Conservation (phyloP, 1,139 yeast species). For the Barnettozyma hawaiiensis region DNA sequence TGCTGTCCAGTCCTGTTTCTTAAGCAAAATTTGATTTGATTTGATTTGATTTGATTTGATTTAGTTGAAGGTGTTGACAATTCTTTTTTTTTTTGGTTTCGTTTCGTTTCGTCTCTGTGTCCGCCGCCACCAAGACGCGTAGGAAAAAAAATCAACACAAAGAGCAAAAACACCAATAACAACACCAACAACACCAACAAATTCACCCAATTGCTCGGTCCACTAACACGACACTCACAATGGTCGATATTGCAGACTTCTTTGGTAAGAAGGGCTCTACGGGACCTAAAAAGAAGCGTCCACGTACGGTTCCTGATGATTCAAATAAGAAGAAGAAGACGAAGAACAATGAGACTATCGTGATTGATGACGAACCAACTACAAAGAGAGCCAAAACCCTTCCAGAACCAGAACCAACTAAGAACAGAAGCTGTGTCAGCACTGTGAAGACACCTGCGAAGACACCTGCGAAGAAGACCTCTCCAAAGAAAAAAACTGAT, state of each 20-base stretch:
- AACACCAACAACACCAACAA: too few species aligned
- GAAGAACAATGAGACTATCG: conserved; percentile 9
- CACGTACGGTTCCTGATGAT: not conserved
- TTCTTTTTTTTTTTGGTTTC: too few species aligned
- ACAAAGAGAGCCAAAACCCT: conserved; percentile 10
- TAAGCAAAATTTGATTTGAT: too few species aligned
- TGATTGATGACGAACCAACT: conserved; percentile 20
- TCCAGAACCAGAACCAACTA: conserved; percentile 2
- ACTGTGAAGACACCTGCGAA: not conserved
- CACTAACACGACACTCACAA: too few species aligned
- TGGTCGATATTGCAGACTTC: conserved; percentile 41
- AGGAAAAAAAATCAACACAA: too few species aligned
- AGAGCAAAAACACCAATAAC: too few species aligned
- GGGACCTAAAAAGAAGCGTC: not conserved
- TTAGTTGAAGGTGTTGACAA: too few species aligned
- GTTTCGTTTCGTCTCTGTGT: too few species aligned
- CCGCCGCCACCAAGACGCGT: too few species aligned
- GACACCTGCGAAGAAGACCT: too few species aligned
- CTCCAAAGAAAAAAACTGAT: not conserved
- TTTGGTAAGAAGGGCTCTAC: conserved; percentile 22
- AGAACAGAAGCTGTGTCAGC: not conserved
- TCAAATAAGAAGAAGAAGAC: conserved; percentile 9
- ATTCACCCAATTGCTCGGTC: too few species aligned
- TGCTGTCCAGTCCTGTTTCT: not conserved
- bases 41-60: too few species aligned